Conservation (phyloP, 1,284 basidiomycete species). For the Ceratobasidium sp. region DNA sequence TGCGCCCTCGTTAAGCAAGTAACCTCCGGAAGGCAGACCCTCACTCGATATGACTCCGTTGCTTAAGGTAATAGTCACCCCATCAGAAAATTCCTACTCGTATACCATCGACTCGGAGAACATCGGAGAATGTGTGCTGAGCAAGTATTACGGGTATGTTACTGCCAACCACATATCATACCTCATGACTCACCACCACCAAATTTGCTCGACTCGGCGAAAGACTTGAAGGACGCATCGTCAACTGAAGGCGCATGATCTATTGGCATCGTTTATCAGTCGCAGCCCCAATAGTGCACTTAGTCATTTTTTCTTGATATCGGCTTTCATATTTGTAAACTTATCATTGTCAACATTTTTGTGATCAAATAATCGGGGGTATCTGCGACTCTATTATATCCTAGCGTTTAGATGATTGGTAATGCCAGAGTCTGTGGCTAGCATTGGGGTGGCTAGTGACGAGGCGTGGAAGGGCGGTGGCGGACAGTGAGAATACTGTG, state of each 20-base stretch:
- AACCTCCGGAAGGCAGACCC: not conserved
- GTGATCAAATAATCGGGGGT: no score
- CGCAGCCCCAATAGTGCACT: no score
- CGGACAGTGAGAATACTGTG: no score
- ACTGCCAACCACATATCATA: not conserved
- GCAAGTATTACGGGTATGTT: constrained; percentile 82
- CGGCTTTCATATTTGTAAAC: no score
- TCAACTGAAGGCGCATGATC: constrained; percentile 12
- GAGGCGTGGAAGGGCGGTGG: no score
- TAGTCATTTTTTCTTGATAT: no score
- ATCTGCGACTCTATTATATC: no score
- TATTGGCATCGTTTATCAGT: no score
- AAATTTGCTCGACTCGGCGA: constrained; percentile 32
- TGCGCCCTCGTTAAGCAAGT: constrained; percentile 53
- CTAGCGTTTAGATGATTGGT: no score
- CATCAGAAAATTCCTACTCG: constrained; percentile 92
- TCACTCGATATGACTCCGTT: constrained; percentile 66
- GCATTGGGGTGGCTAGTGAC: no score
- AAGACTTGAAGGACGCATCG: constrained; percentile 25
- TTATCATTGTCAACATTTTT: no score
- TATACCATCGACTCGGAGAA: constrained; percentile 96
- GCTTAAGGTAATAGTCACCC: constrained; percentile 97
- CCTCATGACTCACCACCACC: not conserved
- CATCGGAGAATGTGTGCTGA: constrained; percentile 92
- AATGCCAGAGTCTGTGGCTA: no score